phyloP scores from a whole-genome alignment of 2,329 filamentous ascomycete genomes.

The Neodidymelliopsis sp. region DNA sequence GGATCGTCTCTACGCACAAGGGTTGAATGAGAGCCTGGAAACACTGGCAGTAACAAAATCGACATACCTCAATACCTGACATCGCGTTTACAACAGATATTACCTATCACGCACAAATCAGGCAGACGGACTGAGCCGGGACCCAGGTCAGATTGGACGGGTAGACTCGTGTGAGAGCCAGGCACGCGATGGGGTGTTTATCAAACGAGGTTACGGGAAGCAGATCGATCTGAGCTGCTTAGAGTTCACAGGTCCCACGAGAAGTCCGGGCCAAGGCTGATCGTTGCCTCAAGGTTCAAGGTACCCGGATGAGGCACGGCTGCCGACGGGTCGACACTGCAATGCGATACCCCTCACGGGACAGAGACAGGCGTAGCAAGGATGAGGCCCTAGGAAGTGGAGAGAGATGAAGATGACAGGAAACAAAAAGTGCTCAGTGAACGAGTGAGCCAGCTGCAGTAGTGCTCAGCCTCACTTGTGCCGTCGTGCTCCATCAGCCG shows the following conservation, averaged over 20 bases:
- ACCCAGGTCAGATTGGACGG: background rate
- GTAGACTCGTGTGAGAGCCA: background rate
- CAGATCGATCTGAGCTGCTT: background rate
- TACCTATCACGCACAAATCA: background rate
- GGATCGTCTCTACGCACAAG: background rate
- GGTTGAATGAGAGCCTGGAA: background rate
- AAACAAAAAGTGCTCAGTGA: constrained; percentile 4
- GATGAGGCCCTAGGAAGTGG: background rate
- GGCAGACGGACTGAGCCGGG: background rate
- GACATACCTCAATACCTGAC: constrained; percentile 41
- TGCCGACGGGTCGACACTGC: background rate
- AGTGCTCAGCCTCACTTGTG: constrained; percentile 14
- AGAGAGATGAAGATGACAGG: background rate
- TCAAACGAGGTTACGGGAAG: background rate
- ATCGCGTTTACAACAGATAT: constrained; percentile 15
- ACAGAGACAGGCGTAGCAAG: background rate
- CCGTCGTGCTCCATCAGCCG: constrained; percentile 15
- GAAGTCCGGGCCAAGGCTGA: background rate
- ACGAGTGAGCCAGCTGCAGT: background rate
- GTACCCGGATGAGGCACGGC: background rate
- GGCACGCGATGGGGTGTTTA: background rate
- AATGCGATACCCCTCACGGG: background rate
- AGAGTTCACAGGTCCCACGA: too few relatives aligned
- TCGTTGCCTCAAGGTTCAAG: background rate
- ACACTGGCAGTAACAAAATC: background rate